These are phyloP conservation scores for Akanthomyces lecanii DNA, from an alignment of 2,329 filamentous ascomycete species.

Conservation along the genomic window DNA sequence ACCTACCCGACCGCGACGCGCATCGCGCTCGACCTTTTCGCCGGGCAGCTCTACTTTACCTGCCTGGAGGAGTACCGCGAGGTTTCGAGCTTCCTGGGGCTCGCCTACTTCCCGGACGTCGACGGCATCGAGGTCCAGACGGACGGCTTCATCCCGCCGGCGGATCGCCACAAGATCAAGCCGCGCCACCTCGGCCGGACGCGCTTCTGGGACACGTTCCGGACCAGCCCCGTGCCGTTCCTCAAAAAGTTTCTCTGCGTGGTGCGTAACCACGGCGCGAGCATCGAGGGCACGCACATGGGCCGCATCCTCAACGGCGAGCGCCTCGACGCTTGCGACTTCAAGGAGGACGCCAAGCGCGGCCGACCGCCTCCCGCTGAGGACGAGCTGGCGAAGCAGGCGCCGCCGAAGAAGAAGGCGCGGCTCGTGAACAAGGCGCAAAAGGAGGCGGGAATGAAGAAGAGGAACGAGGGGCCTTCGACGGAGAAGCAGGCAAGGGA, in stretches of 20 bases:
- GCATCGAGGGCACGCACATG: conserved; percentile 40
- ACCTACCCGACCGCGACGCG: background rate
- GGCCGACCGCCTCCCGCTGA: too few species aligned
- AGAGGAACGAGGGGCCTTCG: background rate
- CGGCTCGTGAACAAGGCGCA: too few species aligned
- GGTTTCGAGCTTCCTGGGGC: conserved; percentile 48
- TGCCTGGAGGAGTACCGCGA: conserved; percentile 48
- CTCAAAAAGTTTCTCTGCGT: conserved; percentile 33
- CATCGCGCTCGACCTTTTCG: conserved; percentile 59
- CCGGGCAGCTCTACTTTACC: conserved; percentile 62
- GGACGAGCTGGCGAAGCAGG: too few species aligned
- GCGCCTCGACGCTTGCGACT: conserved; percentile 22
- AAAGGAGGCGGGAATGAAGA: too few species aligned
- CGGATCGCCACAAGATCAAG: background rate
- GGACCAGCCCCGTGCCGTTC: conserved; percentile 34
- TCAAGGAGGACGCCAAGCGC: conserved; percentile 10
- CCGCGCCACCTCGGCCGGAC: background rate
- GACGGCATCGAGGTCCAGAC: conserved; percentile 15
- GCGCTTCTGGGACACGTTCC: conserved; percentile 20
- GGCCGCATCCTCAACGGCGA: conserved; percentile 35
- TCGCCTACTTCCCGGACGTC: conserved; percentile 31
- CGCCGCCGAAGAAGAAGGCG: too few species aligned
- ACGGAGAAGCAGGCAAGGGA: background rate
- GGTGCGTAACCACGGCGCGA: conserved; percentile 34
- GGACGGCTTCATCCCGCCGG: conserved; percentile 32